Base-by-base conservation (phyloP, 352 stramenopile genomes). In the Phytophthora boehmeriae region DNA sequence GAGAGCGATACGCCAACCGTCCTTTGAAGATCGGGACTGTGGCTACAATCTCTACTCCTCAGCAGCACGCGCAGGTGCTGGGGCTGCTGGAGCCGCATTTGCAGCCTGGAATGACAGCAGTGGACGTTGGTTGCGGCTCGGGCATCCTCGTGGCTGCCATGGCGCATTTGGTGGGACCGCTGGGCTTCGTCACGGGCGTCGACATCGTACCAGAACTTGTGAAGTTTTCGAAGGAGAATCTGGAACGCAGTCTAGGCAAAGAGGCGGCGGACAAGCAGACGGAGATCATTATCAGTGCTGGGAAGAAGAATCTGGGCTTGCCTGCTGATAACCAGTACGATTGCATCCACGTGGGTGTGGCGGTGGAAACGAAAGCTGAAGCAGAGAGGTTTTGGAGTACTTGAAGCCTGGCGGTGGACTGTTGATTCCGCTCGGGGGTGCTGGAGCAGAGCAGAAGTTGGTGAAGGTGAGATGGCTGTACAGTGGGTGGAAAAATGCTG, bases 11-110 rank as follows among this genome's bases (percentile, higher is more conserved):
- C 47, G 76, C 77, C 16, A 95, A 95, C 51, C 79, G 75, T 0
- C 85, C 87, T 13, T 65, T 95, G 23, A 89, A 88, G 53, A 93
- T 95, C 64, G 85, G 78, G 5, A 74, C 76, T 27, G 72, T 93
- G 30, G 87, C 87, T 39, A 95, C 87, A 8, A 95, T 95, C 51
- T 95, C 87, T 30, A 95, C 87, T 13, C 87, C 87, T 14, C 87
- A 95, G 65, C 87, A 94, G 47, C 87, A 95, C 43, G 87, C 87
- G 25, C 80, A 93, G 62, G 85, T 94, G 11, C 51, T 95, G 53
- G 64, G 74, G 16, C 49, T 90, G n/a, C 50, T 95, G 0, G 81
- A 88, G 49, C 44, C 68, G 19, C 85, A 94, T 34, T 52, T 95
- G 51, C 71, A 89, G 48, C 71, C 80, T 13, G 85, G 85, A 1